These are phyloP conservation scores for Leccinellum albellum DNA, from an alignment of 768 basidiomycete species.

Conservation along the genomic window DNA sequence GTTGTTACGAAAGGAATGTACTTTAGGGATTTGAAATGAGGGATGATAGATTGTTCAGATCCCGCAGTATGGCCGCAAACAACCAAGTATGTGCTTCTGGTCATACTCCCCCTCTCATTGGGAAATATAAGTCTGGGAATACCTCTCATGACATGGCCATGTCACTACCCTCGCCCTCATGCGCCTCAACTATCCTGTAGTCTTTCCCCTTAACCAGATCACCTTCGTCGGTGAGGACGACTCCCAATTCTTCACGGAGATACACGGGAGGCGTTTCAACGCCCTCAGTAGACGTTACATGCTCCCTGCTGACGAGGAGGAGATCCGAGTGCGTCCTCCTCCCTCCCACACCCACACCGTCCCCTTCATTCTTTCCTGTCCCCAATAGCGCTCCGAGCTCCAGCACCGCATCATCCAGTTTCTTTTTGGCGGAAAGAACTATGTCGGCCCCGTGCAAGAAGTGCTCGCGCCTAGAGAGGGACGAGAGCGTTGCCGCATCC, in stretches of 20 bases:
- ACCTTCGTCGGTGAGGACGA: slow-evolving; percentile 42
- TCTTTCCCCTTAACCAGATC: slow-evolving; percentile 36
- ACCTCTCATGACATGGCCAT: slow-evolving; percentile 12
- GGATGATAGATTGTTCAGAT: slow-evolving; percentile 20
- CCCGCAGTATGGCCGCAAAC: slow-evolving; percentile 34
- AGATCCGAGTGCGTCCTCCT: slow-evolving; percentile 46
- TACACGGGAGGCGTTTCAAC: slow-evolving; percentile 54
- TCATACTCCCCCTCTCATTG: slow-evolving; percentile 27
- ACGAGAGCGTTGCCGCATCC: slow-evolving; percentile 38
- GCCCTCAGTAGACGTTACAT: slow-evolving; percentile 53
- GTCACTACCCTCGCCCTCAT: slow-evolving; percentile 21
- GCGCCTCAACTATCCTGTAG: slow-evolving; percentile 31
- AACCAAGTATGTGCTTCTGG: slow-evolving; percentile 28
- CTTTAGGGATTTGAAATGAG: slow-evolving; percentile 30
- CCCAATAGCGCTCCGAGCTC: slow-evolving; percentile 52
- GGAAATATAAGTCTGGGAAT: slow-evolving; percentile 30
- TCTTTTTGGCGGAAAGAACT: slow-evolving; percentile 59
- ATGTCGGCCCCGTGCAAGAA: slow-evolving; percentile 61
- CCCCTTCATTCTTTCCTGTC: slow-evolving; percentile 1
- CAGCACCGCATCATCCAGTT: slow-evolving; percentile 67
- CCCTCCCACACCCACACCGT: neutral
- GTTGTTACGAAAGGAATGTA: slow-evolving; percentile 33
- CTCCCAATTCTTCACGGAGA: slow-evolving; percentile 49
- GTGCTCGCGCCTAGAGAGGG: slow-evolving; percentile 40
- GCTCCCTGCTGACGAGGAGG: slow-evolving; percentile 65